A percentile compares a stretch with the other conserved stretches of the same genome.
phyloP scores from a whole-genome alignment of 2,329 filamentous ascomycete species.

The Colletotrichum incanum region DNA sequence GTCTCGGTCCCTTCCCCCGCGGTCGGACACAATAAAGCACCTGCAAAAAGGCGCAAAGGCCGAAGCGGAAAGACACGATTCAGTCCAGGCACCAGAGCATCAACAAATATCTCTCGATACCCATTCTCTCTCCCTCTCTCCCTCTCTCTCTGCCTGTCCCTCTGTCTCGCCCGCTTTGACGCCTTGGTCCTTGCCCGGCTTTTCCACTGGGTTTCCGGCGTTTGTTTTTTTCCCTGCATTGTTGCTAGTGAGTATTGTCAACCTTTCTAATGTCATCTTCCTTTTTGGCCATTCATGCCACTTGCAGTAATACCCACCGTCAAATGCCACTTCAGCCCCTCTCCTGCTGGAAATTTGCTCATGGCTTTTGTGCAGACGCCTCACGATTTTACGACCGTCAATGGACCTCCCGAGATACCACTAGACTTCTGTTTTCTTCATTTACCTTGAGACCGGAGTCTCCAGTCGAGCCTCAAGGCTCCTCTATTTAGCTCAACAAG shows the following conservation, averaged over 20 bases:
- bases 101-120: constrained; percentile 20
- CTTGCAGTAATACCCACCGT: background rate
- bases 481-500: background rate
- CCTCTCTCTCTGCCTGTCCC: no score
- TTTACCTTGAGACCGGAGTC: background rate
- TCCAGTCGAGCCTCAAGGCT: constrained; percentile 8
- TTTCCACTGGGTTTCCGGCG: constrained; percentile 41
- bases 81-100: constrained; percentile 11
- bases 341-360: constrained; percentile 19
- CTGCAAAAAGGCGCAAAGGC: constrained; percentile 30
- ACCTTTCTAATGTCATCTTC: constrained; percentile 17
- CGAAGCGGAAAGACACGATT: constrained; percentile 11
- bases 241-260: constrained; percentile 36
- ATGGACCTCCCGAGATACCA: constrained; percentile 57
- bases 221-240: constrained; percentile 42
- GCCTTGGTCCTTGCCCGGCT: constrained; percentile 10
- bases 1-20: constrained; percentile 22
- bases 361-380: constrained; percentile 36
- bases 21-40: constrained; percentile 22
- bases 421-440: constrained; percentile 47
- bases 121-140: background rate
- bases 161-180: constrained; percentile 28
- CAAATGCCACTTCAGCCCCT: background rate
- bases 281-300: background rate
- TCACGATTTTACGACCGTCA: constrained; percentile 51